Conservation (phyloP, 2,329 filamentous ascomycete species). For the Neopestalotiopsis rosae region DNA sequence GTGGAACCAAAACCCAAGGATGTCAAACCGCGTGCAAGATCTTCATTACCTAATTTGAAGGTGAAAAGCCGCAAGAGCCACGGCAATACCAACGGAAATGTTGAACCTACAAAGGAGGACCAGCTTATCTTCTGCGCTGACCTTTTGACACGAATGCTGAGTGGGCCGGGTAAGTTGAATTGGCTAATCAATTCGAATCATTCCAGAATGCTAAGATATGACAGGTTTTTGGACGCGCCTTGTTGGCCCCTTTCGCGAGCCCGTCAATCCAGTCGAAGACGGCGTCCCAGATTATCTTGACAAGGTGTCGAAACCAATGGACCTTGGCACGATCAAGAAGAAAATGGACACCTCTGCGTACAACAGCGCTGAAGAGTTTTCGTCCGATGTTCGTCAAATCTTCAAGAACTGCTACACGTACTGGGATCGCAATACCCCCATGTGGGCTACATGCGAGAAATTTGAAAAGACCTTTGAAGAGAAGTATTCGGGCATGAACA, state of each 20-base stretch:
- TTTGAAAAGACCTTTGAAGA: conserved; percentile 64
- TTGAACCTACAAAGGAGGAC: conserved; percentile 41
- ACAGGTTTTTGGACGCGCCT: conserved; percentile 70
- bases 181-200: neutral
- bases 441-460: conserved; percentile 60
- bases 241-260: conserved; percentile 65
- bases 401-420: conserved; percentile 70
- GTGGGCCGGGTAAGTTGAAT: conserved; percentile 57
- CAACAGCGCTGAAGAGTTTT: conserved; percentile 56
- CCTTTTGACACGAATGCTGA: conserved; percentile 64
- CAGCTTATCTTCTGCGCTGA: conserved; percentile 66
- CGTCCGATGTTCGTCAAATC: conserved; percentile 64
- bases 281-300: conserved; percentile 66
- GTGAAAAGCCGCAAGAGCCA: conserved; percentile 36
- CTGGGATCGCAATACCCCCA: conserved; percentile 60
- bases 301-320: conserved; percentile 67
- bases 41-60: conserved; percentile 38
- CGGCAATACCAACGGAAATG: conserved; percentile 30
- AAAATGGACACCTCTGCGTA: conserved; percentile 65
- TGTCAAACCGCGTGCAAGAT: conserved; percentile 33
- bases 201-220: neutral
- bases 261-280: conserved; percentile 61
- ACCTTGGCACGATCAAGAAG: conserved; percentile 62
- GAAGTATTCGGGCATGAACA: conserved; percentile 63
- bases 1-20: conserved; percentile 19